Conservation (phyloP, 2,329 filamentous ascomycete species). For the Botrytis tulipae region DNA sequence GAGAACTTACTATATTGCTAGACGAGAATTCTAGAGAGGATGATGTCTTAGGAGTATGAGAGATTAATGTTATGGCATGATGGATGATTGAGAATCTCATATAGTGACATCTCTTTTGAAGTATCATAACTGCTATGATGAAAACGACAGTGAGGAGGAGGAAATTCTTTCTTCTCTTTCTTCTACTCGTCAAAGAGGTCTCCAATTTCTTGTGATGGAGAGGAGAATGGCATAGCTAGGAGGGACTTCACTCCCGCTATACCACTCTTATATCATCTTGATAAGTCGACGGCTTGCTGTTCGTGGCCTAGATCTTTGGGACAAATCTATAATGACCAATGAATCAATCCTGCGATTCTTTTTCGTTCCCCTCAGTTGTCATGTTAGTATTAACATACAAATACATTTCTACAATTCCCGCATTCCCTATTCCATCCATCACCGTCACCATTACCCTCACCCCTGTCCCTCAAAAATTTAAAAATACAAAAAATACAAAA, state of each 20-base stretch:
- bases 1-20: not conserved
- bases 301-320: not conserved
- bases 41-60: not conserved
- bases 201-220: not conserved
- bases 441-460: not conserved
- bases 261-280: not conserved
- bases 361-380: not conserved
- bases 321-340: not conserved
- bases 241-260: not conserved
- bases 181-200: not conserved
- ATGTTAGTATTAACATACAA: not conserved
- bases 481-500: not conserved
- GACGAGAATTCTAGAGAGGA: not conserved
- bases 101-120: accelerated
- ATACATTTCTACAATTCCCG: not conserved
- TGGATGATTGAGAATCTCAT: not conserved
- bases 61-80: not conserved
- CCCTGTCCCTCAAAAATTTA: not conserved
- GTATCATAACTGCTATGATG: not conserved
- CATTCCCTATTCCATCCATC: not conserved
- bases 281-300: not conserved
- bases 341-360: not conserved
- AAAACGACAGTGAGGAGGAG: not conserved
- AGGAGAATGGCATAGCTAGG: not conserved
- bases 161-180: not conserved